Percentiles rank a stretch among this genome's conserved stretches.
These are phyloP conservation scores for Antitrichia curtipendula DNA, from an alignment of 225 moss, liverwort and hornwort genomes.

Conservation along the genomic window DNA sequence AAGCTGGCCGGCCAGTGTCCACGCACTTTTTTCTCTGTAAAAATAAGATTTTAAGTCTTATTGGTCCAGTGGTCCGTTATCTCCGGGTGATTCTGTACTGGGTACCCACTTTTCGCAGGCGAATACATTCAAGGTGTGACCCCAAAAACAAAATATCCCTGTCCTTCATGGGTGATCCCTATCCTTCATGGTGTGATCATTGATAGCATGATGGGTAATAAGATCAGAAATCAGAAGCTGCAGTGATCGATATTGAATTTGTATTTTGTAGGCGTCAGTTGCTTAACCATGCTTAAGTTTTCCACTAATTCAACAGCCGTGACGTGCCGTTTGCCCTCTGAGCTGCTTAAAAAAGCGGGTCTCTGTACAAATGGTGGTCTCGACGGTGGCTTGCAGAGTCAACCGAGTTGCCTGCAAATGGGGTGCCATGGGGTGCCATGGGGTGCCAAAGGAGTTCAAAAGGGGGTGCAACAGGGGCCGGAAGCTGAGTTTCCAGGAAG, in stretches of 20 bases:
- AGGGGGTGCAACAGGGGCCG: too few species aligned
- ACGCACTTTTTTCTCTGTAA: not conserved
- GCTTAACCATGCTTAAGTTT: not conserved
- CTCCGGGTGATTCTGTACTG: not conserved
- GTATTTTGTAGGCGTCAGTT: not conserved
- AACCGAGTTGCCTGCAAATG: not conserved
- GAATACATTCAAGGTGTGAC: not conserved
- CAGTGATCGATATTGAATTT: not conserved
- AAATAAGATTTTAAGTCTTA: not conserved
- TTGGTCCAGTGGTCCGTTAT: not conserved
- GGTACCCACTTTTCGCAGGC: not conserved
- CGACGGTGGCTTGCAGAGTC: not conserved
- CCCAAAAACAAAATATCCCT: not conserved
- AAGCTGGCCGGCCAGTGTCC: not conserved
- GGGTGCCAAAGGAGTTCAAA: not conserved
- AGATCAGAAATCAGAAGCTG: not conserved
- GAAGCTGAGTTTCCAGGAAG: not conserved
- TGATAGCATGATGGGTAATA: too few species aligned
- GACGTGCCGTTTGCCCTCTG: not conserved
- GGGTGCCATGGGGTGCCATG: not conserved
- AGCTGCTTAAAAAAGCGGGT: not conserved
- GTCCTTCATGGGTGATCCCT: not conserved
- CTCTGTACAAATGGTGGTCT: not conserved
- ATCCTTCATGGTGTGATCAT: too few species aligned
- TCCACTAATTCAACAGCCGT: not conserved